Conservation (phyloP, 2,329 filamentous ascomycete species). For the Penicillium palitans region DNA sequence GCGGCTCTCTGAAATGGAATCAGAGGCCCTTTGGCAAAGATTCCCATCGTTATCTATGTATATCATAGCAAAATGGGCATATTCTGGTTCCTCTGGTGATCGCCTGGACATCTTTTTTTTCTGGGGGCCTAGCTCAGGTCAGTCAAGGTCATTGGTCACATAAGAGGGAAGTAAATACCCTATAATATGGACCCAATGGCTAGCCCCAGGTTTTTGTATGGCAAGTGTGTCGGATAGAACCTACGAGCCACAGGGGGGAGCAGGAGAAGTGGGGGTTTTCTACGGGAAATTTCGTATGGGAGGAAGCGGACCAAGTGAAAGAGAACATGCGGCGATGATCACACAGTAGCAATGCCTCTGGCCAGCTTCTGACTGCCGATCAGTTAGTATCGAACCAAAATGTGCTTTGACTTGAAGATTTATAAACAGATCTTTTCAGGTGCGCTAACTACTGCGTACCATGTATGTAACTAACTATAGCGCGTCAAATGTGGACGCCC, state of each 20-base stretch:
- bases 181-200: neutral
- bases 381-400: neutral
- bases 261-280: neutral
- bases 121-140: constrained; percentile 13
- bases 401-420: neutral
- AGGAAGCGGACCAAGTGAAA: neutral
- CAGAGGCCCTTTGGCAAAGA: constrained; percentile 33
- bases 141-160: constrained; percentile 2
- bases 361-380: neutral
- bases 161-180: neutral
- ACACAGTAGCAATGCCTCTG: neutral
- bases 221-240: neutral
- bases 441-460: neutral
- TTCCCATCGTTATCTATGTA: constrained; percentile 35
- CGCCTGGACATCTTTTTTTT: constrained; percentile 24
- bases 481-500: neutral
- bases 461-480: neutral
- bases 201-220: neutral
- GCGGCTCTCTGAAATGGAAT: constrained; percentile 31
- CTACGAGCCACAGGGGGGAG: neutral
- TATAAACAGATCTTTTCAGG: constrained; percentile 1
- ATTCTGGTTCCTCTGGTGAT: constrained; percentile 24
- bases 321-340: neutral
- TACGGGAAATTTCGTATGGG: neutral
- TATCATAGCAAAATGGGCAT: constrained; percentile 35